Evolutionary conservation across 176 grass and related monocot species (phyloP).

Genomic region (Otatea glauca): DNA sequence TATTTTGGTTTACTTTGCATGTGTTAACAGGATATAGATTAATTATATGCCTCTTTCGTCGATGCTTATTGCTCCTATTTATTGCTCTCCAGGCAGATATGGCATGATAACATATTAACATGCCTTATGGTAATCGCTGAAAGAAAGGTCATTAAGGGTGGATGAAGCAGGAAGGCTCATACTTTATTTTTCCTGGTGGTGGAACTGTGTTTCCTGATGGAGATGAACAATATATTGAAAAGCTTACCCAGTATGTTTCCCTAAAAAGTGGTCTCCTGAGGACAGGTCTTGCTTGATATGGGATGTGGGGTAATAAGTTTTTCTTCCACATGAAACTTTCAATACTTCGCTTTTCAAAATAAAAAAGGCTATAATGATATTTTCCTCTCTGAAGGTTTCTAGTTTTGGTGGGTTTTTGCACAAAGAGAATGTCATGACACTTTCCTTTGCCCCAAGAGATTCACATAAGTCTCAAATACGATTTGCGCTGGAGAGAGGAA

Average conservation of each 20-base stretch:
- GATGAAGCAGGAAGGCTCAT: constrained; percentile 84
- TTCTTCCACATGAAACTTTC: constrained; percentile 23
- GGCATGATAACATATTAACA: constrained; percentile 92
- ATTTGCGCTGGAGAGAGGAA: constrained; percentile 92
- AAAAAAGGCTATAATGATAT: constrained; percentile 15
- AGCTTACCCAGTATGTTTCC: constrained; percentile 63
- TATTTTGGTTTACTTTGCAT: constrained; percentile 8
- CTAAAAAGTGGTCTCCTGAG: constrained; percentile 70
- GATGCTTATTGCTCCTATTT: constrained; percentile 4
- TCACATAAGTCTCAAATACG: constrained; percentile 98
- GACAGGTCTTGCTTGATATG: constrained; percentile 95
- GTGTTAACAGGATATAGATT: background rate
- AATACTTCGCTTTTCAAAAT: constrained; percentile 10
- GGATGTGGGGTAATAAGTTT: constrained; percentile 82
- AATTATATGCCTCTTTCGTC: background rate
- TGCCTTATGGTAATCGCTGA: constrained; percentile 94
- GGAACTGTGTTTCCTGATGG: constrained; percentile 96
- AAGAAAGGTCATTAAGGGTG: constrained; percentile 94
- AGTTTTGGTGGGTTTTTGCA: constrained; percentile 94
- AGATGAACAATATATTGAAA: constrained; percentile 80
- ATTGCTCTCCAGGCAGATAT: constrained; percentile 66
- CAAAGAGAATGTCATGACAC: constrained; percentile 79
- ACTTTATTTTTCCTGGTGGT: constrained; percentile 91
- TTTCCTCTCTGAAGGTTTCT: constrained; percentile 71
- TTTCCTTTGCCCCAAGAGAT: constrained; percentile 97